These are phyloP conservation scores for Thelephora terrestris DNA, from an alignment of 1,284 basidiomycete genomes.

Conservation along the genomic window DNA sequence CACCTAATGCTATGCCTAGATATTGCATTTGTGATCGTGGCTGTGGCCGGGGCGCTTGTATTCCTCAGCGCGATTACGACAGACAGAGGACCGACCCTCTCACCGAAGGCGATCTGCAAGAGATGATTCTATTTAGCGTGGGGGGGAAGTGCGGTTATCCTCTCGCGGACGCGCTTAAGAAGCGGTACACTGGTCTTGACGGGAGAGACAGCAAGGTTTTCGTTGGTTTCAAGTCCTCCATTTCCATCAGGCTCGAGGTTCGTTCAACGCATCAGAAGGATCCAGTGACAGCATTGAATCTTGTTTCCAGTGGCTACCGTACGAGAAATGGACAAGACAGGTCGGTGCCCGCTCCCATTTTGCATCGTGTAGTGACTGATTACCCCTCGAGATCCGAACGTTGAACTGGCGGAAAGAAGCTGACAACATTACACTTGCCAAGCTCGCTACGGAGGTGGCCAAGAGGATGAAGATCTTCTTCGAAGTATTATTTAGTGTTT, in stretches of 20 bases:
- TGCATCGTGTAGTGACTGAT: neutral
- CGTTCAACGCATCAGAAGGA: neutral
- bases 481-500: neutral
- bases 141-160: neutral
- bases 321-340: neutral
- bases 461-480: neutral
- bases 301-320: neutral
- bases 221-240: neutral
- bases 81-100: neutral
- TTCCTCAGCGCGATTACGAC: neutral
- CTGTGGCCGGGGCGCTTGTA: neutral
- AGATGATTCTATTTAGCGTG: no score
- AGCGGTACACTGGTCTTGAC: neutral
- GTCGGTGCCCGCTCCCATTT: neutral
- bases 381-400: neutral
- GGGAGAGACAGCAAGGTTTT: neutral
- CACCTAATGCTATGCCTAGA: no score
- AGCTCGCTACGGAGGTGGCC: neutral
- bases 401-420: neutral
- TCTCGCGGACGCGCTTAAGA: neutral
- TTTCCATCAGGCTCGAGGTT: neutral
- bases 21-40: neutral
- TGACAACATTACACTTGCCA: neutral
- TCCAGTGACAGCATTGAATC: neutral
- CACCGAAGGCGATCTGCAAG: no score